These are phyloP conservation scores for Neohortaea acidophila DNA, from an alignment of 495 filamentous ascomycete genomes.

Conservation along the genomic window DNA sequence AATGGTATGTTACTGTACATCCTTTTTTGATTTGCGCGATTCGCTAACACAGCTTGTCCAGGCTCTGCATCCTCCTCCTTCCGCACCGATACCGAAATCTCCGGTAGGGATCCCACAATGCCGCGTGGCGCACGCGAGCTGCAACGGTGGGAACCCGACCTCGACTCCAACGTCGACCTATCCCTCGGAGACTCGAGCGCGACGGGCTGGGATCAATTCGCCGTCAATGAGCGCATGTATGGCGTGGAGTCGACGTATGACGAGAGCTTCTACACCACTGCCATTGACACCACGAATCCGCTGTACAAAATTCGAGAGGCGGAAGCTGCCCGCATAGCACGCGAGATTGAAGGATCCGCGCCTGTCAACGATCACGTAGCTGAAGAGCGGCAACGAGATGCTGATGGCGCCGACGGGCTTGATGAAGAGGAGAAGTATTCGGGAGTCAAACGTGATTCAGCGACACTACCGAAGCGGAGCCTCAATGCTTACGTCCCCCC, in stretches of 20 bases:
- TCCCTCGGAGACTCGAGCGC: slow-evolving; percentile 46
- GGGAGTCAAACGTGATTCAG: slow-evolving; percentile 69
- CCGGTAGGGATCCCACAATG: slow-evolving; percentile 43
- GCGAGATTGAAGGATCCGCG: slow-evolving; percentile 66
- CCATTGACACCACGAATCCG: slow-evolving; percentile 68
- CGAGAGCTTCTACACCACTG: slow-evolving; percentile 86
- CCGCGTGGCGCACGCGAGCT: slow-evolving; percentile 57
- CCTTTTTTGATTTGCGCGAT: not conserved
- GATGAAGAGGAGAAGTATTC: slow-evolving; percentile 93
- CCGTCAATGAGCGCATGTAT: slow-evolving; percentile 72
- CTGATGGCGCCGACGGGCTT: slow-evolving; percentile 47
- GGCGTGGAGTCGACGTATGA: slow-evolving; percentile 78
- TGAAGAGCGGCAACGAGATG: slow-evolving; percentile 42
- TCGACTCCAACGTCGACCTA: slow-evolving; percentile 45
- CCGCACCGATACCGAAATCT: slow-evolving; percentile 80
- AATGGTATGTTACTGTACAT: slow-evolving; percentile 47
- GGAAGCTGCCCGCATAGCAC: slow-evolving; percentile 66
- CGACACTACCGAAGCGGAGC: slow-evolving; percentile 52
- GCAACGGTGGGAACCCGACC: slow-evolving; percentile 66
- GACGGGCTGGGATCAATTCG: slow-evolving; percentile 78
- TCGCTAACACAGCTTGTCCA: not conserved
- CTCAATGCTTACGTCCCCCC: slow-evolving; percentile 65
- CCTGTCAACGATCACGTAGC: slow-evolving; percentile 63
- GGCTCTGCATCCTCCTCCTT: slow-evolving; percentile 36
- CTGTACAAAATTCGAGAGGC: slow-evolving; percentile 61